phyloP scores from a whole-genome alignment of 164 flowering plant species.

The Sextonia rubra region DNA sequence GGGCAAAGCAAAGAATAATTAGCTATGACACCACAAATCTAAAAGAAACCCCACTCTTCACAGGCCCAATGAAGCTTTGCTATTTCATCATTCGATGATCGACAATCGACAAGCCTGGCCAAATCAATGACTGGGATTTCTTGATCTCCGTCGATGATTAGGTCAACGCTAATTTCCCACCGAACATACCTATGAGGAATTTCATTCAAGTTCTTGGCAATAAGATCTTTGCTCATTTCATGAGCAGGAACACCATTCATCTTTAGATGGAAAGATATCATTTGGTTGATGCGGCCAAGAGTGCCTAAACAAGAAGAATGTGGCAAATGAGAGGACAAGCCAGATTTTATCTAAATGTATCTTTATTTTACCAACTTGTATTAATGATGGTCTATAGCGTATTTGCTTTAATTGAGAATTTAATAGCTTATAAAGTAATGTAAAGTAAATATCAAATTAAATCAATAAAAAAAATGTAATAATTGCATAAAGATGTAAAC shows the following conservation, averaged over 20 bases:
- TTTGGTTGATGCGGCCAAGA: neutral
- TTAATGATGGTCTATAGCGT: too few relatives aligned
- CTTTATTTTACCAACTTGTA: too few relatives aligned
- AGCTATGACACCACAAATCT: constrained; percentile 18
- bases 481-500: too few relatives aligned
- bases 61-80: constrained; percentile 39
- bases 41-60: constrained; percentile 53
- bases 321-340: neutral
- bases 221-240: constrained; percentile 14
- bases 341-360: neutral
- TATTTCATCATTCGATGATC: constrained; percentile 19
- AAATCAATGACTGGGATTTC: constrained; percentile 39
- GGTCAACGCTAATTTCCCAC: constrained; percentile 18
- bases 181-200: constrained; percentile 34
- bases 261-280: neutral
- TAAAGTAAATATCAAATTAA: too few relatives aligned
- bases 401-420: too few relatives aligned
- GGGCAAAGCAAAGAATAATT: neutral
- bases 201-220: constrained; percentile 20
- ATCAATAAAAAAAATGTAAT: too few relatives aligned
- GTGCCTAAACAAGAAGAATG: neutral
- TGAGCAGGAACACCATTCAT: neutral
- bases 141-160: constrained; percentile 13
- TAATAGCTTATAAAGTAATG: too few relatives aligned
- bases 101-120: constrained; percentile 10